Evolutionary conservation across 176 grass and related monocot species (phyloP).

Genomic region (Juncus inflexus): DNA sequence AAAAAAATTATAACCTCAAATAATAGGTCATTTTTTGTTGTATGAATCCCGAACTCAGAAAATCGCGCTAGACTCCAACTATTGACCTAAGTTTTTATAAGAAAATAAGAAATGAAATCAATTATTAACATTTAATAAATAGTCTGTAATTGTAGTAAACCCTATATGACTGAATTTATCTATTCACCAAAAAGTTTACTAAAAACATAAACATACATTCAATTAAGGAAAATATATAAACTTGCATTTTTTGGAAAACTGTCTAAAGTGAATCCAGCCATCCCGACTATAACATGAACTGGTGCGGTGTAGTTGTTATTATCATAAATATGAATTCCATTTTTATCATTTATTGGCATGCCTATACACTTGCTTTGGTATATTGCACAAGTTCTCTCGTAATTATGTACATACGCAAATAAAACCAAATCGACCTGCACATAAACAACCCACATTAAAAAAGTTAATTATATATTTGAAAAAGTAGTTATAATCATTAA

Average conservation of each 20-base stretch:
- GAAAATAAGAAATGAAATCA: no score
- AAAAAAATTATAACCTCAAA: conserved; percentile 38
- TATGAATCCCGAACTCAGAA: conserved; percentile 54
- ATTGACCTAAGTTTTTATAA: conserved; percentile 16
- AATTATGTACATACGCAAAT: conserved; percentile 86
- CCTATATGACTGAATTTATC: no score
- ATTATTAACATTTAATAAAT: no score
- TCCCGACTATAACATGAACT: conserved; percentile 69
- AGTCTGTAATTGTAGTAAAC: no score
- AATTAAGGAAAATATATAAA: conserved; percentile 23
- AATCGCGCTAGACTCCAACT: conserved; percentile 68
- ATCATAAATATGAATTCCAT: conserved; percentile 65
- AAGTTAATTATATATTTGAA: neutral
- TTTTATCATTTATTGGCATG: conserved; percentile 48
- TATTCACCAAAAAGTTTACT: no score
- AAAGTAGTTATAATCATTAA: neutral
- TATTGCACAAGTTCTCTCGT: conserved; percentile 73
- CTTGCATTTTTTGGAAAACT: conserved; percentile 39
- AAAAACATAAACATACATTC: neutral
- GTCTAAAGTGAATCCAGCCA: conserved; percentile 62
- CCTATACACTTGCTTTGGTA: conserved; percentile 44
- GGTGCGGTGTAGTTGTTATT: conserved; percentile 67
- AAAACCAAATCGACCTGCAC: conserved; percentile 78
- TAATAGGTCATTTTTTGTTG: conserved; percentile 45
- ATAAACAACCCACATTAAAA: neutral